Evolutionary conservation across 768 basidiomycete genomes (phyloP).

Genomic region (Boletus eberwhitei): DNA sequence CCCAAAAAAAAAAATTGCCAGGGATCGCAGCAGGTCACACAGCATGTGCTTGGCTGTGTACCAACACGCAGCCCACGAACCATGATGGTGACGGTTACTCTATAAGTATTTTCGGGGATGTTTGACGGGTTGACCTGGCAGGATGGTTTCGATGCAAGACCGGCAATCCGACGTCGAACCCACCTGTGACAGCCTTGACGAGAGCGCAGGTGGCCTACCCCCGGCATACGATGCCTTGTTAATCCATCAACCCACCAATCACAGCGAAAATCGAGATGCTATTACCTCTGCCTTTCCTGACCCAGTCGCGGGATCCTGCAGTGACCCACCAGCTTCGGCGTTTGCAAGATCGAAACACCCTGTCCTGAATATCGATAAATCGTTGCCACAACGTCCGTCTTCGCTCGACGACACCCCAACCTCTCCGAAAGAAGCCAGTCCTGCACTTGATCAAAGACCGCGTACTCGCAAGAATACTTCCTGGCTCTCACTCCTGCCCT

Average conservation of each 20-base stretch:
- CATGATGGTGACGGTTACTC: neutral
- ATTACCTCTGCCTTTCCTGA: neutral
- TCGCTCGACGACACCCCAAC: neutral
- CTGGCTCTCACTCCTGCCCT: slow-evolving; percentile 31
- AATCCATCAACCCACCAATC: neutral
- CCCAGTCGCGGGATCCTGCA: neutral
- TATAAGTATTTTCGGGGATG: neutral
- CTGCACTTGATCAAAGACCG: neutral
- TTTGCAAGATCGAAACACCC: neutral
- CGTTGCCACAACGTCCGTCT: neutral
- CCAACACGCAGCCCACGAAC: neutral
- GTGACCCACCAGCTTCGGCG: no score
- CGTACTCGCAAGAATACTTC: slow-evolving; percentile 11
- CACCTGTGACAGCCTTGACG: neutral
- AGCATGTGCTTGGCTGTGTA: neutral
- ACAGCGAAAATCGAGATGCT: neutral
- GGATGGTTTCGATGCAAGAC: neutral
- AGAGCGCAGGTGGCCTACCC: neutral
- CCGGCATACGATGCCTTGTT: slow-evolving; percentile 16
- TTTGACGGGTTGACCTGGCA: neutral
- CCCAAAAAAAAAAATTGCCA: no score
- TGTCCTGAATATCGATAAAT: neutral
- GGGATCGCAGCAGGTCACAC: no score
- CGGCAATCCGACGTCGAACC: neutral
- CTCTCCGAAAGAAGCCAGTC: neutral